Conservation (phyloP, 1,139 yeast genomes). For the Eremothecium sinecaudum region DNA sequence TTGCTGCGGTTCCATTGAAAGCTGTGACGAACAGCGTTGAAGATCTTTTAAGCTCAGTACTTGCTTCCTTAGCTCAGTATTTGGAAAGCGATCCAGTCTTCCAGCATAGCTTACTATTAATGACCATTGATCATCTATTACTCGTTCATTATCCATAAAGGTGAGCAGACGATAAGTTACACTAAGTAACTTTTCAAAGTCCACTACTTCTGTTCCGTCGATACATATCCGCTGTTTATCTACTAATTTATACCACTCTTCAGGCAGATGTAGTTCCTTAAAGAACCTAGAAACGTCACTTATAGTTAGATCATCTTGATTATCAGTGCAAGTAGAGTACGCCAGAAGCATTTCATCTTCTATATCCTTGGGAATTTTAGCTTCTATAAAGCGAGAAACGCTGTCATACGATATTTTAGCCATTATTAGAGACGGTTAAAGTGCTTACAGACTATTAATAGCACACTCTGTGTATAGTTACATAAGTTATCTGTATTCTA, state of each 20-base stretch:
- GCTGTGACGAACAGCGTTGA: constrained; percentile 29
- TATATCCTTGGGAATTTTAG: constrained; percentile 32
- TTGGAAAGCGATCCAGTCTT: constrained; percentile 17
- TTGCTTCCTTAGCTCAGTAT: constrained; percentile 18
- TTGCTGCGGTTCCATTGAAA: constrained; percentile 28
- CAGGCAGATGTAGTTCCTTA: constrained; percentile 30
- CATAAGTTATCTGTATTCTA: too few species aligned
- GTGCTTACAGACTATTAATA: too few species aligned
- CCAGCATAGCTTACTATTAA: constrained; percentile 28
- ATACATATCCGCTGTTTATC: constrained; percentile 23
- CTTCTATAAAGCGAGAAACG: constrained; percentile 28
- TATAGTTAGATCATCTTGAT: constrained; percentile 30
- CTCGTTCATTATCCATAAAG: constrained; percentile 31
- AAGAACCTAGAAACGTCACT: constrained; percentile 27
- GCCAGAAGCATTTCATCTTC: constrained; percentile 36
- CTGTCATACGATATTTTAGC: constrained; percentile 14
- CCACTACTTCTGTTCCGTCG: constrained; percentile 35
- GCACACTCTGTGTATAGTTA: too few species aligned
- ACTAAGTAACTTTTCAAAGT: constrained; percentile 37
- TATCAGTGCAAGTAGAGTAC: constrained; percentile 33
- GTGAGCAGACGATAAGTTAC: constrained; percentile 35
- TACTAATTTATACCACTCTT: constrained; percentile 18
- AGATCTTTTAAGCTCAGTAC: constrained; percentile 32
- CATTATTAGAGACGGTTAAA: not conserved
- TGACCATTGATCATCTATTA: constrained; percentile 36